Percentiles rank a stretch among this genome's conserved stretches.
Evolutionary conservation across 2,329 filamentous ascomycete species (phyloP).

Genomic region (Hysterium pulicare): DNA sequence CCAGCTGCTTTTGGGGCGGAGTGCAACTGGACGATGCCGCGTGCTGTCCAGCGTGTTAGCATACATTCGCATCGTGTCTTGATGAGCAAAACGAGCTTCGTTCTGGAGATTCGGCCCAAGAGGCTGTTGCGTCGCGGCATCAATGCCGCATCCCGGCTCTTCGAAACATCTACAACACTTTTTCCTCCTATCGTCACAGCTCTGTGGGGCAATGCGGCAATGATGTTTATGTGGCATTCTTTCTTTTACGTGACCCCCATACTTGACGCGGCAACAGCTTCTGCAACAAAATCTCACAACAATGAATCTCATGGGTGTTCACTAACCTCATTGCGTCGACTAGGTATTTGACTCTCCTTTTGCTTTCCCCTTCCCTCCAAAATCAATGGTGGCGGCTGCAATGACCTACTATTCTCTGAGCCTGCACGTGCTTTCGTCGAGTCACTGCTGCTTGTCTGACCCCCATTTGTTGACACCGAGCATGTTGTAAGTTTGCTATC

Average conservation of each 20-base stretch:
- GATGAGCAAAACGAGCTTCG: no score
- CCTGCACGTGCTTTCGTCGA: constrained; percentile 18
- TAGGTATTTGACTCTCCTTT: constrained; percentile 10
- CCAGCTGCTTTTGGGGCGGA: constrained; percentile 13
- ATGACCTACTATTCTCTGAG: constrained; percentile 10
- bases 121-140: background rate
- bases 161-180: background rate
- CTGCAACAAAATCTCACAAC: constrained; percentile 13
- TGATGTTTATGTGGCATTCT: no score
- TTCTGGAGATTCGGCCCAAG: background rate
- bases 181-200: background rate
- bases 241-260: background rate
- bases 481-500: constrained; percentile 22
- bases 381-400: constrained; percentile 21
- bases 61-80: no score
- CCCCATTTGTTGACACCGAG: constrained; percentile 15
- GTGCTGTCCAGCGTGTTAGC: background rate
- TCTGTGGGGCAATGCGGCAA: background rate
- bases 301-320: constrained; percentile 15
- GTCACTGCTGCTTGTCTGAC: constrained; percentile 14
- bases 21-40: background rate
- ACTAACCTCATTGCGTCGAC: constrained; percentile 29
- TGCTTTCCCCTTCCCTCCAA: constrained; percentile 18
- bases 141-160: background rate
- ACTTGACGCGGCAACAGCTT: background rate